Evolutionary conservation across 805 yeast genomes (phyloP), one percentile per base, ranked within the genome.

Genomic region (Saturnispora saitoi): DNA sequence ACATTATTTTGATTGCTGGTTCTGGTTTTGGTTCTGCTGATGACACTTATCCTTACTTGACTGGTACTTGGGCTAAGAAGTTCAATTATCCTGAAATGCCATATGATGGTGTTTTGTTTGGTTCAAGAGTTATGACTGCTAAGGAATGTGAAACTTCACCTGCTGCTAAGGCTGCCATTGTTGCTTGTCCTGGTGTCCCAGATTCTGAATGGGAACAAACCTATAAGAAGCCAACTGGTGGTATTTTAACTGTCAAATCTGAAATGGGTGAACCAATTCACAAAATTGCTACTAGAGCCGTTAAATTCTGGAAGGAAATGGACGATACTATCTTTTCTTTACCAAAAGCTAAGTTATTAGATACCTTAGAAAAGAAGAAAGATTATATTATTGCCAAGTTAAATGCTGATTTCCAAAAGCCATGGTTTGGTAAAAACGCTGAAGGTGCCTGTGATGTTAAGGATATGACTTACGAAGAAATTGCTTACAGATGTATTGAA

Each of bases 231-330:
- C 91, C 96, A 62, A 82, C 97, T 52, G 99, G 99, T 73, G 99
- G 99, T 70, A 80, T 93, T 56, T 74, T 93, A 58, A 91, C 99
- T 48, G 99, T 93, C 53, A 77, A 86, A 65, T 91, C 98, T 15
- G 99, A 93, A 75, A 93, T 93, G 99, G 99, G 99, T 65, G 99
- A 93, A 74, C 99, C 99, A 63, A 93, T 93, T 64, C 99, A 93
- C 71, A 93, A 93, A 75, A 78, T 93, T 58, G 98, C 99, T 29
- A 93, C 99, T 51, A 83, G 99, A 67, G 97, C 96, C 76, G 98
- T 93, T 52, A 65, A 86, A 69, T 81, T 93, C 66, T 93, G 99
- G 99, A 86, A 88, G 67, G 98, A 93, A 71, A 75, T 93, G 72
- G 99, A 93, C 69, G 91, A 87, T 58, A 87, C 96, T 42, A 79